A percentile compares a stretch with the other conserved stretches of the same genome.
These are phyloP conservation scores for Tulasnella sp. DNA, from an alignment of 768 basidiomycete genomes.

Conservation along the genomic window DNA sequence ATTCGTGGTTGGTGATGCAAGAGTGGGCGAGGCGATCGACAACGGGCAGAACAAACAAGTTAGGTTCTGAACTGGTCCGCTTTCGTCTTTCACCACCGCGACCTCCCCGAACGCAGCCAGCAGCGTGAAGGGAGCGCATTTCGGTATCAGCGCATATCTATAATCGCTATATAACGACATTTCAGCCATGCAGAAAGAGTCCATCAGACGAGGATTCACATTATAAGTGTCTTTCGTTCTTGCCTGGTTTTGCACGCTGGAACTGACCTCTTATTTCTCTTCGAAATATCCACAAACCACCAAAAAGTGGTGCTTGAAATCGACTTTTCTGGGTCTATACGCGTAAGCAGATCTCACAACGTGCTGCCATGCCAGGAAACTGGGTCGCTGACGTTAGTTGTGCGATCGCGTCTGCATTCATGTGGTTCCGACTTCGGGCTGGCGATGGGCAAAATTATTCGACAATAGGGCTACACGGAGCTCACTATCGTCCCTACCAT, in stretches of 20 bases:
- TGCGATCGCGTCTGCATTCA: conserved; percentile 30
- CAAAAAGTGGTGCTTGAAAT: conserved; percentile 95
- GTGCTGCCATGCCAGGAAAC: background rate
- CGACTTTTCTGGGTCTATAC: conserved; percentile 84
- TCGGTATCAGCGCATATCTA: background rate
- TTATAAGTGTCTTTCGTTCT: conserved; percentile 66
- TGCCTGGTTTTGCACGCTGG: conserved; percentile 38
- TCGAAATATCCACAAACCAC: conserved; percentile 77
- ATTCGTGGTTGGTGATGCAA: background rate
- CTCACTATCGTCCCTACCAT: conserved; percentile 83
- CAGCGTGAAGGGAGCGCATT: background rate
- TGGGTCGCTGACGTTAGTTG: conserved; percentile 17
- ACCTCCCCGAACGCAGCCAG: conserved; percentile 1
- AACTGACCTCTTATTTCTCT: conserved; percentile 36
- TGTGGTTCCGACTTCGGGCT: conserved; percentile 7
- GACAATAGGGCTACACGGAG: conserved; percentile 83
- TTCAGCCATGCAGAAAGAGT: conserved; percentile 68
- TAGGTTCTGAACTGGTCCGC: background rate
- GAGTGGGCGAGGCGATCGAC: background rate
- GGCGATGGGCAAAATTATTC: background rate
- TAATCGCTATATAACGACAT: background rate
- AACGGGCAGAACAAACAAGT: background rate
- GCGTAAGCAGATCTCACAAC: conserved; percentile 56
- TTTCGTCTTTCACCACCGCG: background rate
- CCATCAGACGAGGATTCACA: conserved; percentile 77